Percentiles rank a stretch among this genome's conserved stretches.
Conservation (phyloP, 148 eudicot species). For the Drosera capensis region DNA sequence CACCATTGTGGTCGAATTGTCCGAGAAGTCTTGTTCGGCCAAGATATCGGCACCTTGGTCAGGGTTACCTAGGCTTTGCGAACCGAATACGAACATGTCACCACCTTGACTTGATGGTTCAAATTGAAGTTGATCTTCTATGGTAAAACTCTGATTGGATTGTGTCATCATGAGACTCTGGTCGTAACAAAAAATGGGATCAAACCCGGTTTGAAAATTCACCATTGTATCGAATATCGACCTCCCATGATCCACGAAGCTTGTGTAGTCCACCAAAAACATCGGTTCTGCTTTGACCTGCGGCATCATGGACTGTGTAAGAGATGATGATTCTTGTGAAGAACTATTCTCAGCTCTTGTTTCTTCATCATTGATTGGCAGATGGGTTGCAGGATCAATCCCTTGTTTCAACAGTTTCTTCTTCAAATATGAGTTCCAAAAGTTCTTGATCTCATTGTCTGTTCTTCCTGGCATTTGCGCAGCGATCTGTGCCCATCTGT, state of each 20-base stretch:
- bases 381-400: constrained; percentile 73
- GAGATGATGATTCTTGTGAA: constrained; percentile 7
- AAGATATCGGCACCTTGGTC: constrained; percentile 9
- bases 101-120: constrained; percentile 20
- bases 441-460: constrained; percentile 76
- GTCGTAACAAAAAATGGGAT: background rate
- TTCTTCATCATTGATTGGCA: constrained; percentile 23
- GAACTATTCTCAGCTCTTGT: constrained; percentile 7
- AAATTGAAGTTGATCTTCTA: background rate
- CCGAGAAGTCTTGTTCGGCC: constrained; percentile 5
- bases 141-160: background rate
- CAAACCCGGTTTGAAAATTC: constrained; percentile 6
- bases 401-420: constrained; percentile 73
- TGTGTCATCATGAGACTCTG: background rate
- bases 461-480: constrained; percentile 92
- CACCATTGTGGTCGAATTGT: background rate
- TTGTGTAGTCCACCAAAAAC: constrained; percentile 5
- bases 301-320: background rate
- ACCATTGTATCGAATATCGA: constrained; percentile 6
- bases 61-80: constrained; percentile 17
- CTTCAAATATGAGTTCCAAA: constrained; percentile 72
- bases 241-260: constrained; percentile 4
- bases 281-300: constrained; percentile 15
- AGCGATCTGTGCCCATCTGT: constrained; percentile 96
- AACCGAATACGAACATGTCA: constrained; percentile 19